phyloP scores from a whole-genome alignment of 495 filamentous ascomycete genomes.

The Aspergillus leporis region DNA sequence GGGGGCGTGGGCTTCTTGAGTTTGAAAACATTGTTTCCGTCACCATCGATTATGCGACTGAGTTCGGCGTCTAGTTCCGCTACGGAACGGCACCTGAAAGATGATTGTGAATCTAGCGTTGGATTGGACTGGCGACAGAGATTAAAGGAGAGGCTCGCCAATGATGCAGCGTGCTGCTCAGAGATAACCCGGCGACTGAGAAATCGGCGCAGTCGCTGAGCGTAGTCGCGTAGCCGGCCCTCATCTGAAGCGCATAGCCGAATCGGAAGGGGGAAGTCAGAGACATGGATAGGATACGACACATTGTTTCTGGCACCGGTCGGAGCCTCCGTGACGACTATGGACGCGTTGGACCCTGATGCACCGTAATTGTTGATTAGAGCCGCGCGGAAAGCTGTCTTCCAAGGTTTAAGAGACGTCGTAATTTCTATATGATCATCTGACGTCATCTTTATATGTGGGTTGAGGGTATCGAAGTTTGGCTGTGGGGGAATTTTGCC shows the following conservation, averaged over 20 bases:
- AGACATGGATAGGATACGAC: constrained; percentile 1
- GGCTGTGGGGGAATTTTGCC: constrained; percentile 43
- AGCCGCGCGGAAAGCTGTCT: constrained; percentile 31
- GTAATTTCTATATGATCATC: constrained; percentile 43
- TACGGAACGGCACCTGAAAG: constrained; percentile 12
- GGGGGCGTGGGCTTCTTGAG: constrained; percentile 25
- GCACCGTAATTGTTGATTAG: constrained; percentile 53
- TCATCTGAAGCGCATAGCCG: constrained; percentile 18
- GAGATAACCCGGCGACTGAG: neutral
- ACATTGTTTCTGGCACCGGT: neutral
- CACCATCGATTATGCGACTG: constrained; percentile 1
- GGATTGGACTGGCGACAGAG: constrained; percentile 20
- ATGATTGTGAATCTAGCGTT: constrained; percentile 10
- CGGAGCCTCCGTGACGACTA: constrained; percentile 31
- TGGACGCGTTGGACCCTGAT: constrained; percentile 43
- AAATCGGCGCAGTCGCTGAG: constrained; percentile 7
- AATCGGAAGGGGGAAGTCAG: constrained; percentile 13
- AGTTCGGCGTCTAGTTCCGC: constrained; percentile 14
- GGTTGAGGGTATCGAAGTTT: constrained; percentile 43
- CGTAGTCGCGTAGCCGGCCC: constrained; percentile 14
- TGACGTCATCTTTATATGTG: constrained; percentile 23
- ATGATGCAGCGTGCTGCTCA: neutral
- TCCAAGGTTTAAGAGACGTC: constrained; percentile 33
- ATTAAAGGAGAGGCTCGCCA: constrained; percentile 20
- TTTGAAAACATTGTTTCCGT: constrained; percentile 5